Conservation (phyloP, 202 grass and related monocot genomes). For the Tripidium arundinaceum region DNA sequence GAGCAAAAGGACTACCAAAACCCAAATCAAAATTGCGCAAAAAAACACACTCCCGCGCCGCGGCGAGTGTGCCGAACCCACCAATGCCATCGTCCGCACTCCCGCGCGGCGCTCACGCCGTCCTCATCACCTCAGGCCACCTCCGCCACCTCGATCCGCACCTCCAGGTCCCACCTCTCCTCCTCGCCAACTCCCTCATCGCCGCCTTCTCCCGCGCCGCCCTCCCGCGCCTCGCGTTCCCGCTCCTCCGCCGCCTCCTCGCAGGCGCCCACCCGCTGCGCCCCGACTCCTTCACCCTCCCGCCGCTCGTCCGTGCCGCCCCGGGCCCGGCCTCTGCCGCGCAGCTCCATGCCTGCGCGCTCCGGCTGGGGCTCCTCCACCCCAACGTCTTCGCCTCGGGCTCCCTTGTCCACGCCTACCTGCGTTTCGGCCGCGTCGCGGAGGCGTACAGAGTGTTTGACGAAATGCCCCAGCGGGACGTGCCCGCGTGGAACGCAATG, state of each 20-base stretch:
- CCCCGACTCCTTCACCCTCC: conserved; percentile 55
- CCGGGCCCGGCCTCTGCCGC: conserved; percentile 5
- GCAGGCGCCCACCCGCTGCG: conserved; percentile 22
- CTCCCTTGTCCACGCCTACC: conserved; percentile 57
- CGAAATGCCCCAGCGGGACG: conserved; percentile 52
- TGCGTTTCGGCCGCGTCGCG: conserved; percentile 25
- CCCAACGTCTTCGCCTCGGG: conserved; percentile 42
- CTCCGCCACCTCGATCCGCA: conserved; percentile 42
- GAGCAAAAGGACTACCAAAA: too few relatives aligned
- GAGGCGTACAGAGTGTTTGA: conserved; percentile 52
- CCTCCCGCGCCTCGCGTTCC: conserved; percentile 35
- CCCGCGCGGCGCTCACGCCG: conserved; percentile 29
- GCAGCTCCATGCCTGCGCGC: conserved; percentile 41
- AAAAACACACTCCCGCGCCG: too few relatives aligned
- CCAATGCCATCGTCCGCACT: conserved; percentile 12
- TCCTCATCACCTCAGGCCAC: conserved; percentile 43
- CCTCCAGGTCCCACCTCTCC: conserved; percentile 41
- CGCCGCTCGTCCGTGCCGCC: conserved; percentile 51
- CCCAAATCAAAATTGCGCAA: too few relatives aligned
- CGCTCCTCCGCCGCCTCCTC: conserved; percentile 44
- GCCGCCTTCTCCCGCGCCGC: conserved; percentile 48
- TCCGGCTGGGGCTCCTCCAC: conserved; percentile 45
- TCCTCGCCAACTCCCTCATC: conserved; percentile 38
- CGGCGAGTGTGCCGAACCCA: not conserved
- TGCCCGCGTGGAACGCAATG: conserved; percentile 65